Evolutionary conservation across 257 asterid species (phyloP).

Genomic region (Paraleonurus japonicus): DNA sequence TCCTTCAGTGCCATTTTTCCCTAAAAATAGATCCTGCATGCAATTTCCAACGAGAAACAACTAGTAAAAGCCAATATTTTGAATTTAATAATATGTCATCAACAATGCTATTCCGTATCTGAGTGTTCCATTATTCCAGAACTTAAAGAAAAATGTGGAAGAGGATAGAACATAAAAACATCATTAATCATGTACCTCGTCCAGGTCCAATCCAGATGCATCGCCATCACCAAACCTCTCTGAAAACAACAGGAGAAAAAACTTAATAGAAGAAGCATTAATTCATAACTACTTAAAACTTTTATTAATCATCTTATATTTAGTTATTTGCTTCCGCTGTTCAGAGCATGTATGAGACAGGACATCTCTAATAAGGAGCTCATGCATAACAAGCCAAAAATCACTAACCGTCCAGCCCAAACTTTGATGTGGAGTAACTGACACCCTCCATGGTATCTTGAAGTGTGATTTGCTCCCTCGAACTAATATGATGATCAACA

Average conservation of each 20-base stretch:
- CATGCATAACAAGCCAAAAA: conserved; percentile 12
- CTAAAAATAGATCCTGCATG: conserved; percentile 72
- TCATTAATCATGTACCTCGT: conserved; percentile 60
- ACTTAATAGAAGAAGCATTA: conserved; percentile 18
- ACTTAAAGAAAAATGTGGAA: neutral
- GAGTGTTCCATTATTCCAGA: neutral
- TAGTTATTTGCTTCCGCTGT: neutral
- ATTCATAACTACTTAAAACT: neutral
- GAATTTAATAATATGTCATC: neutral
- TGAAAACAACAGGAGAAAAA: conserved; percentile 31
- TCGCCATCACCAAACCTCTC: conserved; percentile 98
- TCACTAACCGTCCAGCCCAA: conserved; percentile 88
- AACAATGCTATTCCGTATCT: neutral
- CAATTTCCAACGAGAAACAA: conserved; percentile 28
- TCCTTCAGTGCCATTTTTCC: conserved; percentile 51
- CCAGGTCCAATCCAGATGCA: conserved; percentile 79
- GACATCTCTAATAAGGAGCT: neutral
- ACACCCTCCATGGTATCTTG: conserved; percentile 93
- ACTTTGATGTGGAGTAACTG: conserved; percentile 75
- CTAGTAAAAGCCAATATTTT: neutral
- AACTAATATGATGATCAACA: conserved; percentile 89
- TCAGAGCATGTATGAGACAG: neutral
- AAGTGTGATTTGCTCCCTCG: conserved; percentile 94
- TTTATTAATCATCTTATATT: neutral
- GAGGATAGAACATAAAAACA: conserved; percentile 13